A percentile compares a stretch with the other conserved stretches of the same genome.
Conservation (phyloP, 2,329 filamentous ascomycete genomes). For the Aspergillus awamori region DNA sequence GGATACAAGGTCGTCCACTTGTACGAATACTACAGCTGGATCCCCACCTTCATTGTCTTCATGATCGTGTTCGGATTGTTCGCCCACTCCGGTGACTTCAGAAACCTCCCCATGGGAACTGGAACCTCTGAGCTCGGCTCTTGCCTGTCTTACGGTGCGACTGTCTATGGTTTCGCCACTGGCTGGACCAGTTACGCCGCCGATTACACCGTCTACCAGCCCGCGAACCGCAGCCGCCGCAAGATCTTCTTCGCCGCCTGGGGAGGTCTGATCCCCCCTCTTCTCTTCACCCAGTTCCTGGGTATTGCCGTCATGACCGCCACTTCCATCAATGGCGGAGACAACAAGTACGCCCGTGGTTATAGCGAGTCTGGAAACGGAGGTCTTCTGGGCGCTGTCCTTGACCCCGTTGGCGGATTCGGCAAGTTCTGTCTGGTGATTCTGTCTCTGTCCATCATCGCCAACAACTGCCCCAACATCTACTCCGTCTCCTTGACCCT, state of each 20-base stretch:
- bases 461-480: conserved; percentile 72
- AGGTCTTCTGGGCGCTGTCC: conserved; percentile 67
- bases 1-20: conserved; percentile 75
- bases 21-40: conserved; percentile 77
- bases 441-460: conserved; percentile 67
- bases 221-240: conserved; percentile 58
- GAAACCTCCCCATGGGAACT: conserved; percentile 61
- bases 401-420: conserved; percentile 67
- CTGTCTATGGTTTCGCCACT: conserved; percentile 69
- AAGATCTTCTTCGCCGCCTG: conserved; percentile 72
- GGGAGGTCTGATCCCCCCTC: conserved; percentile 68
- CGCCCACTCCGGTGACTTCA: conserved; percentile 67
- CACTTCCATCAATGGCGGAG: conserved; percentile 55
- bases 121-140: conserved; percentile 64
- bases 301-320: conserved; percentile 71
- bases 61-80: conserved; percentile 70
- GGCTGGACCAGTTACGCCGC: conserved; percentile 76
- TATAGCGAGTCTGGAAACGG: conserved; percentile 63
- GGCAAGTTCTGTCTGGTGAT: conserved; percentile 72
- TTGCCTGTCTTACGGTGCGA: conserved; percentile 67
- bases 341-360: conserved; percentile 59
- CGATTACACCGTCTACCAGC: conserved; percentile 81
- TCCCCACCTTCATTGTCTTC: conserved; percentile 73
- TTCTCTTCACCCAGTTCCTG: conserved; percentile 74
- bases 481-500: conserved; percentile 71